phyloP scores from a whole-genome alignment of 257 asterid genomes.

The Henckelia pumila region DNA sequence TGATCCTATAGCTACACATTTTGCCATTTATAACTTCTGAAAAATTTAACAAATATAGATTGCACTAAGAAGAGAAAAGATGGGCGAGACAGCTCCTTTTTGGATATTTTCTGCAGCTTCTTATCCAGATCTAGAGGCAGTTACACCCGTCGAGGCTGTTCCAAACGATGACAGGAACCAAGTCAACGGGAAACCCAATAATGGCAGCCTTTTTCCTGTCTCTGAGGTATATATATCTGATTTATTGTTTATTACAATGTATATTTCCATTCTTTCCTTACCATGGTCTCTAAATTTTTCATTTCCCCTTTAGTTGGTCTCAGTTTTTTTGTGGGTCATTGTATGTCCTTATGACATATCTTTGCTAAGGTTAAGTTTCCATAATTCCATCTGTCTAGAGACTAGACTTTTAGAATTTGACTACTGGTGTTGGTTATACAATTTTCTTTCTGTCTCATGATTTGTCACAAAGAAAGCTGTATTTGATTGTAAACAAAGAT shows the following conservation, averaged over 20 bases:
- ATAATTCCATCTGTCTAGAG: background rate
- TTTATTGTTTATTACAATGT: slow-evolving; percentile 17
- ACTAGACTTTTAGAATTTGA: background rate
- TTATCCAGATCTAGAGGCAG: slow-evolving; percentile 72
- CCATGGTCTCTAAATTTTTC: slow-evolving; percentile 10
- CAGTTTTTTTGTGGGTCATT: slow-evolving; percentile 2
- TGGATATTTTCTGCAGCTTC: slow-evolving; percentile 90
- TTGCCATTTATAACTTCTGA: slow-evolving; percentile 20
- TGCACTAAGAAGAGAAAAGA: slow-evolving; percentile 78
- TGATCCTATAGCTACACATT: slow-evolving; percentile 3
- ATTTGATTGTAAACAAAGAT: background rate
- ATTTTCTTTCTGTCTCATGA: background rate
- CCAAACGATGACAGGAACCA: slow-evolving; percentile 23
- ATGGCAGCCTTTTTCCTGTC: slow-evolving; percentile 32
- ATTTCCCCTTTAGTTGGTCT: slow-evolving; percentile 2
- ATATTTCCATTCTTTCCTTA: slow-evolving; percentile 15
- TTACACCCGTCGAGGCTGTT: slow-evolving; percentile 29
- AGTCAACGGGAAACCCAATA: slow-evolving; percentile 26
- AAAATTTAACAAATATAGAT: slow-evolving; percentile 45
- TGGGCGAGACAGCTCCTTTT: slow-evolving; percentile 89
- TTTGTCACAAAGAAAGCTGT: background rate
- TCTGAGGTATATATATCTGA: slow-evolving; percentile 45
- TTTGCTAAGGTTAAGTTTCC: background rate
- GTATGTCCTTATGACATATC: background rate
- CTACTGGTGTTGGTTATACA: background rate